A percentile compares a stretch with the other conserved stretches of the same genome.
Evolutionary conservation across 106 monocot genomes (phyloP).

Genomic region (Agapanthus africanus): DNA sequence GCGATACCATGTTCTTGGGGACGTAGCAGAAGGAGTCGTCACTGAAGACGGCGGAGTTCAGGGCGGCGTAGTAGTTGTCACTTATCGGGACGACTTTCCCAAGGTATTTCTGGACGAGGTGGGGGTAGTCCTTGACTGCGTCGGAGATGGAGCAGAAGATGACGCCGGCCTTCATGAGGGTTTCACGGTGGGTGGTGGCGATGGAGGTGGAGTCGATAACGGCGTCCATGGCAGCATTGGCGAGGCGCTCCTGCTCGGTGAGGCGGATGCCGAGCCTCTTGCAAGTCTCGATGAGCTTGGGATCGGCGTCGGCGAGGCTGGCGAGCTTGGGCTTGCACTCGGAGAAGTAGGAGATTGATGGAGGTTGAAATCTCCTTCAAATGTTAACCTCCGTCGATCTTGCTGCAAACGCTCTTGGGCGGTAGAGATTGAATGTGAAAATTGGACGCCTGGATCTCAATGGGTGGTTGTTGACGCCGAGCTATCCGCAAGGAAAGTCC

Average conservation of each 20-base stretch:
- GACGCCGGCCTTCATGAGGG: conserved; percentile 64
- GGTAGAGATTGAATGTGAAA: no score
- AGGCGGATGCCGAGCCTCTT: conserved; percentile 71
- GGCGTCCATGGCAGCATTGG: conserved; percentile 88
- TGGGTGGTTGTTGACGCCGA: no score
- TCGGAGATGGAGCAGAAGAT: conserved; percentile 96
- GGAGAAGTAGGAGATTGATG: conserved; percentile 81
- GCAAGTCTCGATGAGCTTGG: conserved; percentile 61
- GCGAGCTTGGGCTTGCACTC: conserved; percentile 79
- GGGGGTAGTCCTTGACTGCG: conserved; percentile 74
- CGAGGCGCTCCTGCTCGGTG: conserved; percentile 78
- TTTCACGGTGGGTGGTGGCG: conserved; percentile 74
- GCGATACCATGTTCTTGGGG: conserved; percentile 80
- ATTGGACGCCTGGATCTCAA: no score
- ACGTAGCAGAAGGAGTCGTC: conserved; percentile 95
- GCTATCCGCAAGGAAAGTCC: no score
- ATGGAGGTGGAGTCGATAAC: conserved; percentile 89
- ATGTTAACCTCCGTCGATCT: no score
- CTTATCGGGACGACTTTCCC: conserved; percentile 66
- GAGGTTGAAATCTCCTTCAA: no score
- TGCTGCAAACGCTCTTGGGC: no score
- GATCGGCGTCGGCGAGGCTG: conserved; percentile 78
- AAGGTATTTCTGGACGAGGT: conserved; percentile 62
- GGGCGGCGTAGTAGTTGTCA: conserved; percentile 93
- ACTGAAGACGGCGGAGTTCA: conserved; percentile 85